Evolutionary conservation across 345 rosid species (phyloP), one percentile per base, ranked within the genome.

Genomic region (Raphanus raphanistrum): DNA sequence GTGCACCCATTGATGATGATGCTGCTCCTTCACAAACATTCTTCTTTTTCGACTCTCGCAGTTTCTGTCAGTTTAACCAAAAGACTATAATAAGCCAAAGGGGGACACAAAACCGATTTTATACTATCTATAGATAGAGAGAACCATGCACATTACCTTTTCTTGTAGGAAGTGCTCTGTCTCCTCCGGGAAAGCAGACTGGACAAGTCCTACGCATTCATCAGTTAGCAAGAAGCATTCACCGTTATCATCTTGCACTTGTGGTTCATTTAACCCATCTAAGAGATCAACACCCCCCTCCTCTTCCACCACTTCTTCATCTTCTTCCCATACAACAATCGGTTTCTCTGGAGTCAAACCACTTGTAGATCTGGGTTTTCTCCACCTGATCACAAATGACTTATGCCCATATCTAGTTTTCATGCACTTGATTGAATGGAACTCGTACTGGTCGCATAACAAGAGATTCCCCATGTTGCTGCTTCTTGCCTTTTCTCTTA

Each of bases 301-400:
- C 11, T 76, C 83, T 66, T 90, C 93, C 2, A 63, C 62, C 13
- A 76, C 1, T 64, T 86, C 90, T 70, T 81, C 90, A 68, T 81
- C 79, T 76, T 29, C 2, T 52, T 82, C 79, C 78, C 33, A 75
- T 72, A 71, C 26, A 65, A 54, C 48, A 72, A 29, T 33, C 57
- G 75, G 60, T 61, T 80, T 84, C 76, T 83, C 87, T 74, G 61
- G 65, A 73, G 26, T 16, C 26, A 31, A 8, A 60, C 12, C 27
- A 83, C 84, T 74, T 57, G 83, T 60, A 13, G 79, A 57, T n/a
- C 65, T 62, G 48, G 67, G 27, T 85, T 85, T 92, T 81, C 84
- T 89, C 98, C 98, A 92, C 84, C 85, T 91, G 38, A 91, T 82
- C 71, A 90, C 94, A 72, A 85, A 89, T 66, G 61, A 83, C 66